Conservation (phyloP, 2,329 filamentous ascomycete genomes). For the Trichoderma koningiopsis region DNA sequence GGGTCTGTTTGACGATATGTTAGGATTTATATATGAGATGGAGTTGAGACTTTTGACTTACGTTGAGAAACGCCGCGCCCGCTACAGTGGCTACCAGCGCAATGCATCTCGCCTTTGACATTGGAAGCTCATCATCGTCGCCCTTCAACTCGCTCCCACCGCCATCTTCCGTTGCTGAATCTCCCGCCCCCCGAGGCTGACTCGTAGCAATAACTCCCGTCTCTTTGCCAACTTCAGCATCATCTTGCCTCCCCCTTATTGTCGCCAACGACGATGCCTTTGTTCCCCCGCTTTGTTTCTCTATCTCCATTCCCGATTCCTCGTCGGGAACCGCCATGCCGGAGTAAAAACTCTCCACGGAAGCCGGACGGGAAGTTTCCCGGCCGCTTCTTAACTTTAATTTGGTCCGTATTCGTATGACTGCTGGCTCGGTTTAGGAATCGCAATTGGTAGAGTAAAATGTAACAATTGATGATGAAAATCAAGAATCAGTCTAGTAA, state of each 20-base stretch:
- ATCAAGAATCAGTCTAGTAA: neutral
- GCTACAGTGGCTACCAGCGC: conserved; percentile 57
- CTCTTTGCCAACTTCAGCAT: neutral
- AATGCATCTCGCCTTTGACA: conserved; percentile 56
- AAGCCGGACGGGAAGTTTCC: neutral
- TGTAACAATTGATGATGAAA: neutral
- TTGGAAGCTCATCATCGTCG: conserved; percentile 35
- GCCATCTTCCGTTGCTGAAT: neutral
- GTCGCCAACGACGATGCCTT: neutral
- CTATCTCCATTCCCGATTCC: neutral
- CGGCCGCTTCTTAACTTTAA: neutral
- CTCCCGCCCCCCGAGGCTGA: neutral
- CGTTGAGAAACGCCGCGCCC: conserved; percentile 60
- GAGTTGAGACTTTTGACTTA: conserved; percentile 32
- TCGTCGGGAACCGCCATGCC: neutral
- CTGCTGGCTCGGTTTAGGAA: neutral
- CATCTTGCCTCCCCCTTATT: neutral
- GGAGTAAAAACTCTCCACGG: neutral
- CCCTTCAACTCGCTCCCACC: neutral
- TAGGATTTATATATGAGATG: neutral
- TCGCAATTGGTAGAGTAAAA: neutral
- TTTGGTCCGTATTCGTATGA: neutral
- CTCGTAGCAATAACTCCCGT: neutral
- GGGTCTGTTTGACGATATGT: conserved; percentile 43
- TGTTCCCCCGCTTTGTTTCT: neutral